A percentile compares a stretch with the other conserved stretches of the same genome.
phyloP scores from a whole-genome alignment of 305 asterid genomes.

The Euphrasia arctica region DNA sequence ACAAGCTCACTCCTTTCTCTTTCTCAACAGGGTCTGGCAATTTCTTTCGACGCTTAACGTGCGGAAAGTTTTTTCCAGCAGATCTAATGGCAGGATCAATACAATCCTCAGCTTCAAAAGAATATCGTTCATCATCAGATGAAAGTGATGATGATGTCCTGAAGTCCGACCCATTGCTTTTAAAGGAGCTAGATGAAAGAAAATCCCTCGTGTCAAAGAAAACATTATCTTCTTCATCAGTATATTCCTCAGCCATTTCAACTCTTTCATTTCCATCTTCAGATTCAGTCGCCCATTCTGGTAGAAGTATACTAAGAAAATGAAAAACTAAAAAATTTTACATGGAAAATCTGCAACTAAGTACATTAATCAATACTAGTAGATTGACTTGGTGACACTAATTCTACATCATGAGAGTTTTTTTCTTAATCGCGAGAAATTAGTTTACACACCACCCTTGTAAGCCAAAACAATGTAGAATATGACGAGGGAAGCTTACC shows the following conservation, averaged over 20 bases:
- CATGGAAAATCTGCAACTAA: constrained; percentile 14
- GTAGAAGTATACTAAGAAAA: constrained; percentile 27
- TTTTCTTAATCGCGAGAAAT: neutral
- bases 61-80: constrained; percentile 62
- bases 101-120: constrained; percentile 56
- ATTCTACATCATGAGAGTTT: constrained; percentile 7
- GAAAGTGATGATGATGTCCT: constrained; percentile 75
- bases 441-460: constrained; percentile 6
- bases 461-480: constrained; percentile 11
- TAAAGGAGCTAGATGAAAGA: constrained; percentile 86
- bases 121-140: constrained; percentile 55
- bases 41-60: constrained; percentile 79
- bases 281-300: constrained; percentile 86
- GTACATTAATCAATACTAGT: too few species aligned
- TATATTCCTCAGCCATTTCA: constrained; percentile 84
- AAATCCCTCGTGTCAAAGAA: constrained; percentile 93
- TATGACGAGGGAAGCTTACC: constrained; percentile 35
- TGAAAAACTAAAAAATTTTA: constrained; percentile 22
- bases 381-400: constrained; percentile 4
- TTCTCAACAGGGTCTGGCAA: constrained; percentile 88
- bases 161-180: constrained; percentile 79
- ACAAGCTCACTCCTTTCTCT: constrained; percentile 92
- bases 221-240: constrained; percentile 87
- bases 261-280: constrained; percentile 91
- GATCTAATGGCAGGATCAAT: constrained; percentile 60